Conservation (phyloP, 495 filamentous ascomycete species). For the Tuber borchii region DNA sequence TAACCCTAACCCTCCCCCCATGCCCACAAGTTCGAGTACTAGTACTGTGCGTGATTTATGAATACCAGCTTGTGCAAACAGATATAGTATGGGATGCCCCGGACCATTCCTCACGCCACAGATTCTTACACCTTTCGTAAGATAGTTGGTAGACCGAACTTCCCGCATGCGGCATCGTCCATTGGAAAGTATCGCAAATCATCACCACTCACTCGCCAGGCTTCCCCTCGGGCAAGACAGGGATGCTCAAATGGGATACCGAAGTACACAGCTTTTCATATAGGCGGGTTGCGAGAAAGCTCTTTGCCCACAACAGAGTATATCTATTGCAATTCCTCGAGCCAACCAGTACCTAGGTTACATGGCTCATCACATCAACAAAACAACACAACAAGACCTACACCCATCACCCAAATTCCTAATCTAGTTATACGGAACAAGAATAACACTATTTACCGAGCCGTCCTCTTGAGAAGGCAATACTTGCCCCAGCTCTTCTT, state of each 20-base stretch:
- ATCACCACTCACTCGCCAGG: not conserved
- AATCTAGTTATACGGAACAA: not conserved
- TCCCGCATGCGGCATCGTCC: not conserved
- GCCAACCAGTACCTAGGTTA: not conserved
- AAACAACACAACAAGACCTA: not conserved
- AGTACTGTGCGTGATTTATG: too few species aligned
- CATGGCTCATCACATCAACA: not conserved
- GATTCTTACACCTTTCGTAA: not conserved
- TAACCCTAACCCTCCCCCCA: too few species aligned
- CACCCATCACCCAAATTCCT: not conserved
- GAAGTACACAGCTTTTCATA: not conserved
- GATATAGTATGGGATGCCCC: not conserved
- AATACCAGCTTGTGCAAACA: not conserved
- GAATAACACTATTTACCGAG: not conserved
- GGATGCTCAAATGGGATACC: not conserved
- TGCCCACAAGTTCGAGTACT: too few species aligned
- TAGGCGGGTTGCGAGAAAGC: not conserved
- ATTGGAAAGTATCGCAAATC: not conserved
- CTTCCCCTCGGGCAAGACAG: not conserved
- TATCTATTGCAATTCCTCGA: not conserved
- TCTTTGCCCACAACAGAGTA: not conserved
- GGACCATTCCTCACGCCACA: not conserved
- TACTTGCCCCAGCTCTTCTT: slow-evolving; percentile 39
- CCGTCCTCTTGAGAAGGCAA: slow-evolving; percentile 27
- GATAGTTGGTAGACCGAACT: not conserved